These are phyloP conservation scores for Cryptosporidium viatorum DNA, from an alignment of 169 alveolate genomes.

Conservation along the genomic window DNA sequence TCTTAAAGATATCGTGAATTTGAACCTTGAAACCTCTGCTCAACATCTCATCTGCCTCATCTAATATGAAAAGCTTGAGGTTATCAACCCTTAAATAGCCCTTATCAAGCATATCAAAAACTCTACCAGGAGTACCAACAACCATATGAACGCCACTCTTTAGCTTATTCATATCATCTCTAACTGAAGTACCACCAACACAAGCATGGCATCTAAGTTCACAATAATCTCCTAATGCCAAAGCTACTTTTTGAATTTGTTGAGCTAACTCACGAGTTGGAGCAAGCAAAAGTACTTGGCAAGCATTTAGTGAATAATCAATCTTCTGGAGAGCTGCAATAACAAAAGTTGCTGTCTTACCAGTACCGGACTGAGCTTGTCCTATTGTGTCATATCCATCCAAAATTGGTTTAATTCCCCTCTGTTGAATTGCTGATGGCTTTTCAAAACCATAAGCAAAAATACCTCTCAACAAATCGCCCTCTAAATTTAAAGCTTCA, in stretches of 20 bases:
- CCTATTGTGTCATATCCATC: constrained; percentile 98
- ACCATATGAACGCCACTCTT: constrained; percentile 98
- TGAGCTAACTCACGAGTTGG: constrained; percentile 99
- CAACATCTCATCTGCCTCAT: constrained; percentile 99
- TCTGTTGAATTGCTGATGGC: constrained; percentile 99
- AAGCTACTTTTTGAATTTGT: constrained; percentile 94
- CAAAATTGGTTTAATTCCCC: constrained; percentile 98
- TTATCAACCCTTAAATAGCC: constrained; percentile 90
- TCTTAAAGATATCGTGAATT: constrained; percentile 88
- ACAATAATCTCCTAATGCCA: constrained; percentile 92
- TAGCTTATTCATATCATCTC: constrained; percentile 95
- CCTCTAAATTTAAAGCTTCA: constrained; percentile 94
- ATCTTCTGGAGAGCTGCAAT: constrained; percentile 95
- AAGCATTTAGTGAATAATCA: constrained; percentile 89
- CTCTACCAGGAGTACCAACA: constrained; percentile 99
- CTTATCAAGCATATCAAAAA: constrained; percentile 96
- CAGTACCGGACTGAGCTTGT: constrained; percentile 99
- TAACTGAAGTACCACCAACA: constrained; percentile 98
- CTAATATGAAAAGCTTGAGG: constrained; percentile 95
- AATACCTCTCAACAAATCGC: constrained; percentile 95
- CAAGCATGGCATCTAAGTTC: constrained; percentile 94
- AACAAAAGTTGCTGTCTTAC: constrained; percentile 98
- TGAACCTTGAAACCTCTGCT: constrained; percentile 97
- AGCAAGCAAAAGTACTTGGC: constrained; percentile 96
- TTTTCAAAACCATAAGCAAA: constrained; percentile 98